These are phyloP conservation scores for Stropharia rugosoannulata DNA, from an alignment of 768 basidiomycete species.

Conservation along the genomic window DNA sequence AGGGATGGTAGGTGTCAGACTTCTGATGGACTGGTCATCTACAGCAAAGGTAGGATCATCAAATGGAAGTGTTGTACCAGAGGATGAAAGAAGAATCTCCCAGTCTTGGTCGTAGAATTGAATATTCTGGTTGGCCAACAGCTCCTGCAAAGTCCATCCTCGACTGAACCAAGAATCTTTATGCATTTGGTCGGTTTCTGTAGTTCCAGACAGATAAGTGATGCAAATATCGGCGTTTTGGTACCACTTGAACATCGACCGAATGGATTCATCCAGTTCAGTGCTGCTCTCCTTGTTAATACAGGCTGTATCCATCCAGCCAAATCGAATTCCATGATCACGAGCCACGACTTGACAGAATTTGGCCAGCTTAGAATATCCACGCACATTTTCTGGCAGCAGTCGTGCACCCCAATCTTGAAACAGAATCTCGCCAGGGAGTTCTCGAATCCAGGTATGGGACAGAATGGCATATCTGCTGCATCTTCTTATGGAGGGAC, in stretches of 20 bases:
- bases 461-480: neutral
- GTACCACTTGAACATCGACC: conserved; percentile 9
- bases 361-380: neutral
- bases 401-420: neutral
- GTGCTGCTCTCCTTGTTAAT: conserved; percentile 7
- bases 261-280: conserved; percentile 8
- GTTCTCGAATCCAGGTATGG: neutral
- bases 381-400: neutral
- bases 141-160: conserved; percentile 6
- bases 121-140: neutral
- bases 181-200: neutral
- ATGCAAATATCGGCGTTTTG: neutral
- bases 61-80: neutral
- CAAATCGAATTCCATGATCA: neutral
- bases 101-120: neutral
- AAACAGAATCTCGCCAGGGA: neutral
- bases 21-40: too few relatives aligned
- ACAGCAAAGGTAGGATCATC: neutral
- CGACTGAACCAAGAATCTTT: neutral
- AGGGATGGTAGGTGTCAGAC: too few relatives aligned
- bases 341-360: neutral
- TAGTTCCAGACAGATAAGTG: neutral
- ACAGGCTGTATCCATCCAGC: conserved; percentile 7
- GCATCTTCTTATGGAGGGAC: too few relatives aligned
- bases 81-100: neutral